These are phyloP conservation scores for Mucor indicus DNA, from an alignment of 371 early-diverging fungal species.

Conservation along the genomic window DNA sequence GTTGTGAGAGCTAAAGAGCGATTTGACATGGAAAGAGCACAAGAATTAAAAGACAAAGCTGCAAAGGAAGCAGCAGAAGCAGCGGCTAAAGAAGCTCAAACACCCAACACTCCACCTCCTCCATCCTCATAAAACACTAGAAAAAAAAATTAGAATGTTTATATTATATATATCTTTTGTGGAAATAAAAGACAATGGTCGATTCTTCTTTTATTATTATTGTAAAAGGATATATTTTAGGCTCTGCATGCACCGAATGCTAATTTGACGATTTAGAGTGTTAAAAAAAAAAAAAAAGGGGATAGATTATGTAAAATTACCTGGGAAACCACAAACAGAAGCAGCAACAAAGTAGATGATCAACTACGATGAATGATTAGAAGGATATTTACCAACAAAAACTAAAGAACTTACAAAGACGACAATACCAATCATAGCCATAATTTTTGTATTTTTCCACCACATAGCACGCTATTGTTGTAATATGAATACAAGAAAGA, in stretches of 20 bases:
- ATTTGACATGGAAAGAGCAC: conserved; percentile 81
- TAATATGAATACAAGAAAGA: not conserved
- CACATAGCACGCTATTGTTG: conserved; percentile 71
- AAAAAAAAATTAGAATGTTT: not conserved
- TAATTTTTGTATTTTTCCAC: conserved; percentile 91
- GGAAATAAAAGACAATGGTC: not conserved
- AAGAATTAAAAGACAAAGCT: conserved; percentile 44
- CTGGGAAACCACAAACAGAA: conserved; percentile 78
- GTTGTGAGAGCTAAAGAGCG: conserved; percentile 92
- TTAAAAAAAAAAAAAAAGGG: not conserved
- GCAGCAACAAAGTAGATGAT: conserved; percentile 65
- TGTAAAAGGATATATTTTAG: too few relatives aligned
- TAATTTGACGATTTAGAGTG: too few relatives aligned
- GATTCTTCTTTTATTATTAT: not conserved
- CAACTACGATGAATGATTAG: conserved; percentile 36
- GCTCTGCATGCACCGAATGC: too few relatives aligned
- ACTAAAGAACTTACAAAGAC: conserved; percentile 49
- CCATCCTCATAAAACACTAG: conserved; percentile 5
- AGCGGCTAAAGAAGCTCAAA: conserved; percentile 20
- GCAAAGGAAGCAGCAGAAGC: conserved; percentile 24
- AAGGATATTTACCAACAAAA: not conserved
- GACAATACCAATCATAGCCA: conserved; percentile 66
- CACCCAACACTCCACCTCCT: conserved; percentile 12
- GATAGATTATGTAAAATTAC: conserved; percentile 18
- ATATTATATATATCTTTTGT: too few relatives aligned